These are phyloP conservation scores for Backusella circina DNA, from an alignment of 192 early-diverging fungal species.

Conservation along the genomic window DNA sequence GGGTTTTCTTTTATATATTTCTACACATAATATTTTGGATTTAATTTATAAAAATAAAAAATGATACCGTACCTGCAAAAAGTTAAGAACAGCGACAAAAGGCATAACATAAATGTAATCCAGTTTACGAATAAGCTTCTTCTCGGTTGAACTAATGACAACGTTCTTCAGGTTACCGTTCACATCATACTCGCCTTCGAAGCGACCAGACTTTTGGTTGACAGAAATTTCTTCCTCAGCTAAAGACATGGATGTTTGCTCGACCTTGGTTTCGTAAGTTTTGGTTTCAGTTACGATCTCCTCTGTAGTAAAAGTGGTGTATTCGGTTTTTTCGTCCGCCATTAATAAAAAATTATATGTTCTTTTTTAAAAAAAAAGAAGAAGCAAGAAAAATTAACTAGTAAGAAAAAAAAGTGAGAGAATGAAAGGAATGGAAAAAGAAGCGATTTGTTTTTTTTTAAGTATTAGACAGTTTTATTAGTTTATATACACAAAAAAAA, in stretches of 20 bases:
- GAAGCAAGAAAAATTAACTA: too few species aligned
- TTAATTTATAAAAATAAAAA: background rate
- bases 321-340: slow-evolving; percentile 3
- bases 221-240: background rate
- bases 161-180: background rate
- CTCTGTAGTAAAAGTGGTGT: background rate
- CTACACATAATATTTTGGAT: background rate
- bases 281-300: background rate
- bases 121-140: slow-evolving; percentile 2
- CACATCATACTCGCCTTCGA: background rate
- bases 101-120: slow-evolving; percentile 28
- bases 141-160: background rate
- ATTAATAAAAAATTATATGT: background rate
- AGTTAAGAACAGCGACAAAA: slow-evolving; percentile 18
- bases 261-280: background rate
- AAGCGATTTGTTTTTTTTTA: background rate
- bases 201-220: background rate
- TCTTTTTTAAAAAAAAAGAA: background rate
- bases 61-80: slow-evolving; percentile 19
- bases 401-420: background rate
- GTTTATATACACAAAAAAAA: background rate
- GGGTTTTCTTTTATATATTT: background rate
- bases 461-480: background rate
- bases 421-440: background rate
- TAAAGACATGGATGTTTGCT: slow-evolving; percentile 2